These are phyloP conservation scores for Spergularia marina DNA, from an alignment of 148 eudicot species.

Conservation along the genomic window DNA sequence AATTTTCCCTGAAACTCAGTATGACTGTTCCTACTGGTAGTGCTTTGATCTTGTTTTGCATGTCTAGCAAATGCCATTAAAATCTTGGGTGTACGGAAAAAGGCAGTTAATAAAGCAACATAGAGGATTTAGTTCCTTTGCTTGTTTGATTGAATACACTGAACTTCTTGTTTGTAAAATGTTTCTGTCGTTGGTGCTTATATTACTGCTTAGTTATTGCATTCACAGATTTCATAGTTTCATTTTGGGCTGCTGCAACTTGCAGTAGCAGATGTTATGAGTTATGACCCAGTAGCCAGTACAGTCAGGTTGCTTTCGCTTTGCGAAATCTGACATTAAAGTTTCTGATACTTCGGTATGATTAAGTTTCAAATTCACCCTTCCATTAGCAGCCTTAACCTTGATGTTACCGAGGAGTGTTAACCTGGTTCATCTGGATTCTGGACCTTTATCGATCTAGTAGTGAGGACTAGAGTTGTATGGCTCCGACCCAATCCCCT, in stretches of 20 bases:
- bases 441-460: background rate
- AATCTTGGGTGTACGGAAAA: conserved; percentile 4
- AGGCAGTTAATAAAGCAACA: background rate
- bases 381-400: conserved; percentile 7
- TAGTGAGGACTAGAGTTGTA: background rate
- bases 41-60: background rate
- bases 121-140: conserved; percentile 6
- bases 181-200: conserved; percentile 8
- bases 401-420: background rate
- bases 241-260: conserved; percentile 15
- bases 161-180: background rate
- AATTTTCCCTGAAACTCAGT: background rate
- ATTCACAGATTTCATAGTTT: conserved; percentile 24
- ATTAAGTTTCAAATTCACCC: conserved; percentile 3
- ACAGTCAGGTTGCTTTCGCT: conserved; percentile 4
- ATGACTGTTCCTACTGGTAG: background rate
- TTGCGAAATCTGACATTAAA: conserved; percentile 16
- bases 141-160: conserved; percentile 1
- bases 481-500: too few species aligned
- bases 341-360: background rate
- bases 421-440: background rate
- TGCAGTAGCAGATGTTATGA: conserved; percentile 13
- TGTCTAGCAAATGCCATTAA: background rate
- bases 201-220: conserved; percentile 25
- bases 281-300: conserved; percentile 11